A percentile compares a stretch with the other conserved stretches of the same genome.
These are phyloP conservation scores for Annulohypoxylon maeteangense DNA, from an alignment of 495 filamentous ascomycete genomes.

Conservation along the genomic window DNA sequence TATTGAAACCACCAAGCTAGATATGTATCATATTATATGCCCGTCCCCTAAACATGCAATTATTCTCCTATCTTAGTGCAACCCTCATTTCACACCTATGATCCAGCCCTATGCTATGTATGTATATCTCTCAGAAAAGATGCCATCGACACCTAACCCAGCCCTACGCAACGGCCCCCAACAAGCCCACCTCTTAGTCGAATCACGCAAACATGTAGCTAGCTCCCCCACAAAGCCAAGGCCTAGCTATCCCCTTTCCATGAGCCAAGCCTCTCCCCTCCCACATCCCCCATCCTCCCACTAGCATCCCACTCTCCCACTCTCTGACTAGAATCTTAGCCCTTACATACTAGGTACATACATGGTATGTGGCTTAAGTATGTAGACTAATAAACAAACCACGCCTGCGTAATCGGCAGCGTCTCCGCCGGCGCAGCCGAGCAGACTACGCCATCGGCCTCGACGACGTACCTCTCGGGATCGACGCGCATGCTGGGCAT, in stretches of 20 bases:
- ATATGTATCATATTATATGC: not conserved
- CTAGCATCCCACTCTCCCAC: not conserved
- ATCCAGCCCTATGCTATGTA: not conserved
- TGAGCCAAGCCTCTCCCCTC: not conserved
- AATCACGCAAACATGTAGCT: not conserved
- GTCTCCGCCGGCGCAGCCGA: constrained; percentile 75
- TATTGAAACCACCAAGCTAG: not conserved
- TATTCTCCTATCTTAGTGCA: not conserved
- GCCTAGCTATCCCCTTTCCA: not conserved
- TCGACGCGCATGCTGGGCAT: constrained; percentile 96
- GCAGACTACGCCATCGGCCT: constrained; percentile 84
- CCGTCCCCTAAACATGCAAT: not conserved
- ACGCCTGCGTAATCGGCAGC: constrained; percentile 84
- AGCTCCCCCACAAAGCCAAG: constrained; percentile 7
- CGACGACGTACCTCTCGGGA: constrained; percentile 88
- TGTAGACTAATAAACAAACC: constrained; percentile 74
- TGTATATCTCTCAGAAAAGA: not conserved
- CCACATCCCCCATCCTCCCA: too few species aligned
- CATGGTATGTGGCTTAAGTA: not conserved
- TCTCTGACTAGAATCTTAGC: not conserved
- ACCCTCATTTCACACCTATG: not conserved
- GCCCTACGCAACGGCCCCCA: not conserved
- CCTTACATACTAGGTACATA: not conserved
- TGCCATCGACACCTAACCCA: not conserved
- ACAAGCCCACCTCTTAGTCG: not conserved